Evolutionary conservation across 106 monocot species (phyloP).

Genomic region (Chionographis japonica): DNA sequence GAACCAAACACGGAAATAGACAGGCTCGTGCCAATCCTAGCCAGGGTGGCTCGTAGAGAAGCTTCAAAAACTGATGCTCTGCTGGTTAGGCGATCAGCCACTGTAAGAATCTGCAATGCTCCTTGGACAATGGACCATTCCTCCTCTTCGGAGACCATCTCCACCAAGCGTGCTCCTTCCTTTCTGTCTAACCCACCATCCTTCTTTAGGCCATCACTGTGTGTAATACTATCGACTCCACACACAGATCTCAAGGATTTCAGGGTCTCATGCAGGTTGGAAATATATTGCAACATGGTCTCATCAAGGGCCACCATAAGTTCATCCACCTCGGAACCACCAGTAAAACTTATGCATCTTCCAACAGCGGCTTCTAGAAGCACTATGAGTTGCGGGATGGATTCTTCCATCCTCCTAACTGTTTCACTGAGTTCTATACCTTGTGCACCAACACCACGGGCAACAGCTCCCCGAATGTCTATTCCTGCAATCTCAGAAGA

Average conservation of each 20-base stretch:
- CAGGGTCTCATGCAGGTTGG: constrained; percentile 82
- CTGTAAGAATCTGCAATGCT: constrained; percentile 96
- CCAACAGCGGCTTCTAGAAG: constrained; percentile 94
- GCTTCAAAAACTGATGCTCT: constrained; percentile 97
- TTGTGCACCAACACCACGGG: constrained; percentile 94
- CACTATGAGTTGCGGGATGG: constrained; percentile 78
- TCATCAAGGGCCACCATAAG: constrained; percentile 83
- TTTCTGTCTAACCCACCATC: constrained; percentile 56
- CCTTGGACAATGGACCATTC: constrained; percentile 99
- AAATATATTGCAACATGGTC: constrained; percentile 78
- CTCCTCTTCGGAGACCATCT: constrained; percentile 94
- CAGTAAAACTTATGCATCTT: constrained; percentile 92
- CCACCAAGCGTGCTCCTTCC: constrained; percentile 53
- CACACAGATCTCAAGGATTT: constrained; percentile 82
- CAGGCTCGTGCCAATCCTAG: constrained; percentile 77
- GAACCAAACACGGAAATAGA: constrained; percentile 60
- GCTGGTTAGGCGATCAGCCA: constrained; percentile 86
- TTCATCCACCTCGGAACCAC: constrained; percentile 92
- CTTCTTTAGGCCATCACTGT: constrained; percentile 55
- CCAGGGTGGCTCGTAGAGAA: constrained; percentile 85
- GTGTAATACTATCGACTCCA: constrained; percentile 59
- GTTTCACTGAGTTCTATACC: constrained; percentile 99
- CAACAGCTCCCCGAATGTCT: constrained; percentile 84
- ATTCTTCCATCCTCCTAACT: constrained; percentile 97
- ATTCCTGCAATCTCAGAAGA: constrained; percentile 72